These are phyloP conservation scores for Magnaporthiopsis rhizophila DNA, from an alignment of 2,329 filamentous ascomycete species.

Conservation along the genomic window DNA sequence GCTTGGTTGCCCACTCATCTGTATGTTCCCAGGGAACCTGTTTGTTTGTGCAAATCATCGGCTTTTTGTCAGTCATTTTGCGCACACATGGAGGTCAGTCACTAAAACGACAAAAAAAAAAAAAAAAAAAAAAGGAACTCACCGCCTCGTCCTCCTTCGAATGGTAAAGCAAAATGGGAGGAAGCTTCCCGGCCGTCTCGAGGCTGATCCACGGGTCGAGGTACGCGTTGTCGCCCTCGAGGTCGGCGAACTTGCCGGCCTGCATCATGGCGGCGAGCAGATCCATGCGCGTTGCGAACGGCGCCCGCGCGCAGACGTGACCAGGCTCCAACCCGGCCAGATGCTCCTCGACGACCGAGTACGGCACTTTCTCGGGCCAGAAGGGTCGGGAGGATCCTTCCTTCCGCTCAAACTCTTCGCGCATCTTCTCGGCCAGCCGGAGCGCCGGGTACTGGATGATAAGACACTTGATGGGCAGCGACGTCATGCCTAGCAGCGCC, in stretches of 20 bases:
- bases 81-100: too few species aligned
- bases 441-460: slow-evolving; percentile 7
- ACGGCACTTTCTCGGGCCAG: slow-evolving; percentile 1
- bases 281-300: neutral
- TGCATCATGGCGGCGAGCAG: slow-evolving; percentile 3
- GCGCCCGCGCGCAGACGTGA: slow-evolving; percentile 4
- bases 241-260: slow-evolving; percentile 3
- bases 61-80: too few species aligned
- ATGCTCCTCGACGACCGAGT: slow-evolving; percentile 7
- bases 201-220: slow-evolving; percentile 9
- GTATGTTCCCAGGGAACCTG: slow-evolving; percentile 4
- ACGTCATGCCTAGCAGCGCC: slow-evolving; percentile 9
- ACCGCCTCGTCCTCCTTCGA: slow-evolving; percentile 2
- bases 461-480: slow-evolving; percentile 5
- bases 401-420: neutral
- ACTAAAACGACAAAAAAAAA: too few species aligned
- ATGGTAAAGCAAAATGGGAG: slow-evolving; percentile 8
- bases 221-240: slow-evolving; percentile 1
- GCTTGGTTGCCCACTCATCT: slow-evolving; percentile 8
- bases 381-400: neutral
- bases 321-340: slow-evolving; percentile 4
- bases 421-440: neutral
- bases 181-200: slow-evolving; percentile 5
- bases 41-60: too few species aligned
- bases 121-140: neutral